phyloP scores from a whole-genome alignment of 441 rosid species.

The Populus hybrid region DNA sequence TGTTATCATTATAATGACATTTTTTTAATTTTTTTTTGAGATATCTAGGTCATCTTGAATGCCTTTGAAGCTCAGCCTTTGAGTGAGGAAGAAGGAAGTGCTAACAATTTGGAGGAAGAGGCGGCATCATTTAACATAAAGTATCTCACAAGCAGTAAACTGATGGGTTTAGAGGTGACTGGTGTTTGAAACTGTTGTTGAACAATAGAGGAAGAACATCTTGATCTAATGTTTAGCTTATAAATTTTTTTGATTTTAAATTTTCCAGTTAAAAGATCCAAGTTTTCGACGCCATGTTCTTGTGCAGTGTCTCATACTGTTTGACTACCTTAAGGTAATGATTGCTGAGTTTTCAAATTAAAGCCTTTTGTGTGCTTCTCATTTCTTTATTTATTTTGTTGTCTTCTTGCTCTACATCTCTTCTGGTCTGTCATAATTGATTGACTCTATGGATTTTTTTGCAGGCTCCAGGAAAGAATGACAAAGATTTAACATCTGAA shows the following conservation, averaged over 20 bases:
- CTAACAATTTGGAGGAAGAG: slow-evolving; percentile 91
- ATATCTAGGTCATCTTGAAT: slow-evolving; percentile 72
- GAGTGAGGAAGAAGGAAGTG: slow-evolving; percentile 95
- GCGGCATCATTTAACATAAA: slow-evolving; percentile 89
- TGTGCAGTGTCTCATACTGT: slow-evolving; percentile 91
- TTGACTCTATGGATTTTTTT: slow-evolving; percentile 12
- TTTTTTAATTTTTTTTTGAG: background rate
- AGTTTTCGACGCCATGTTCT: slow-evolving; percentile 95
- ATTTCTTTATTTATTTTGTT: background rate
- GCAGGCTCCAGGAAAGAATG: slow-evolving; percentile 93
- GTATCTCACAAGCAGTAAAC: slow-evolving; percentile 94
- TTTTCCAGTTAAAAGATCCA: slow-evolving; percentile 83
- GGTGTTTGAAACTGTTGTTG: slow-evolving; percentile 14
- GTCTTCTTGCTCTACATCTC: background rate
- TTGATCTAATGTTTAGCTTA: slow-evolving; percentile 9
- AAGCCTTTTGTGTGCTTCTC: slow-evolving; percentile 10
- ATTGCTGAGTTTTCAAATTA: slow-evolving; percentile 17
- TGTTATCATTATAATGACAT: background rate
- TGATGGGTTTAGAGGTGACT: slow-evolving; percentile 96
- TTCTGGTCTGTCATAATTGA: slow-evolving; percentile 11
- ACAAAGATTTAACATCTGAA: slow-evolving; percentile 89
- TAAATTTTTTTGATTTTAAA: slow-evolving; percentile 1
- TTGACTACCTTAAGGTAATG: slow-evolving; percentile 85
- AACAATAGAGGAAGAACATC: background rate
- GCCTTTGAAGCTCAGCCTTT: slow-evolving; percentile 97